Base-by-base conservation (phyloP, 345 rosid species). In the Salix brachista region DNA sequence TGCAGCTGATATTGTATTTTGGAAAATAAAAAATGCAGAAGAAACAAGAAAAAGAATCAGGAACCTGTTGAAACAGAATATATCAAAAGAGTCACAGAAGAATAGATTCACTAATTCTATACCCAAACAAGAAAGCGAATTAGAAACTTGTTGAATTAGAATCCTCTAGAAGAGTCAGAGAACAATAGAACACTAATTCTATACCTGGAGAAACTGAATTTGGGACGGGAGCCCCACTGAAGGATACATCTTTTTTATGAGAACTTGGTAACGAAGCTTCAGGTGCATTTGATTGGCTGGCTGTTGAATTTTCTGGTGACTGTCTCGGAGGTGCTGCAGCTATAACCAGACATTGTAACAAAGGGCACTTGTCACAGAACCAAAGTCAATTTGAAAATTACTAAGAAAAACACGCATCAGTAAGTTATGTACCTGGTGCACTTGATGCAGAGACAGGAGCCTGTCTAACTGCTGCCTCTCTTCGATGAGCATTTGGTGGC, bases 361-460 rank as follows among this genome's bases (percentile, higher is more conserved):
- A 74, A 23, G 14, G 14, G 3, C 41, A 77, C 69, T 48, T 65
- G 37, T 60, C 48, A 62, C 50, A 71, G 76, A 48, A 70, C 17
- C 21, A 65, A 67, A 52, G 36, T 72, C 23, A 32, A 71, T 28
- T 44, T 42, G 65, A 80, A 81, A 78, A 66, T 77, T 19, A 36
- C 54, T 52, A 16, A 42, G 34, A 46, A 75, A 2, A 71, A 73
- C 3, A 14, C 37, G 83, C 42, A 41, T 37, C 14, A 72, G 37
- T 70, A 8, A 72, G 48, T 44, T 76, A 77, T 58, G 50, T 79
- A 87, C 92, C 86, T 75, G 86, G 89, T 65, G 86, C 77, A 82
- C 48, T 73, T 75, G 90, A 87, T 56, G 71, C 74, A 5, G 85
- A 67, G 61, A 78, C 78, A 25, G 88, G 73, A 70, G 87, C 74